Conservation (phyloP, 2,329 filamentous ascomycete species). For the Fusarium sp. region DNA sequence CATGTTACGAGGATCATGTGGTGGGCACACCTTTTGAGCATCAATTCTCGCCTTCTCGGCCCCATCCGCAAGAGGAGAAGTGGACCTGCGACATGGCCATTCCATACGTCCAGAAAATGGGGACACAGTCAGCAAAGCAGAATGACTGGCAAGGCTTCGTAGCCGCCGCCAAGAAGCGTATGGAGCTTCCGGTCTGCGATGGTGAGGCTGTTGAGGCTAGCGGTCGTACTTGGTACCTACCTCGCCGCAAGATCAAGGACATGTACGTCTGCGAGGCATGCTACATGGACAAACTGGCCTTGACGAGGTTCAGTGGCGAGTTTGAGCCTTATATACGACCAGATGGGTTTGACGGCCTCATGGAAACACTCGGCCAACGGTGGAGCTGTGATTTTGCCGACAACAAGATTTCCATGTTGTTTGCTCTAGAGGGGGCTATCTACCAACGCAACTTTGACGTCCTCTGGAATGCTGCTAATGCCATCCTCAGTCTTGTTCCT, state of each 20-base stretch:
- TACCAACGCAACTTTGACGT: constrained; percentile 41
- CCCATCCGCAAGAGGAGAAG: constrained; percentile 42
- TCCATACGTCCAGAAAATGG: constrained; percentile 37
- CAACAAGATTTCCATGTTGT: constrained; percentile 33
- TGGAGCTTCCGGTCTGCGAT: constrained; percentile 45
- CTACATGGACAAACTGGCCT: constrained; percentile 48
- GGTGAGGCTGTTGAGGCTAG: constrained; percentile 39
- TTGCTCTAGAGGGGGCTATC: constrained; percentile 44
- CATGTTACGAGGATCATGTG: constrained; percentile 52
- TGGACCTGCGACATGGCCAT: constrained; percentile 51
- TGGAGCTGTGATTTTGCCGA: constrained; percentile 44
- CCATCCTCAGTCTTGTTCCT: constrained; percentile 34
- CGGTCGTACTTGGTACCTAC: constrained; percentile 43
- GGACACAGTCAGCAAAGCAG: constrained; percentile 28
- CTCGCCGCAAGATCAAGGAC: constrained; percentile 38
- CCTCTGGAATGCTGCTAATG: constrained; percentile 43
- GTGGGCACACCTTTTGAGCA: constrained; percentile 44
- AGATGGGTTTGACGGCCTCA: constrained; percentile 38
- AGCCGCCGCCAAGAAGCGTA: constrained; percentile 30
- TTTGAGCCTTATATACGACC: constrained; percentile 40
- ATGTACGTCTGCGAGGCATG: constrained; percentile 50
- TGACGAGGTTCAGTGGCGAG: constrained; percentile 44
- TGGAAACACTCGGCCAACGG: constrained; percentile 33
- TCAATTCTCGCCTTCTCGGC: constrained; percentile 41
- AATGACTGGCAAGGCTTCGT: constrained; percentile 50